Evolutionary conservation across 1,139 yeast genomes (phyloP).

Genomic region (Kurtzmaniella quercitrusa): DNA sequence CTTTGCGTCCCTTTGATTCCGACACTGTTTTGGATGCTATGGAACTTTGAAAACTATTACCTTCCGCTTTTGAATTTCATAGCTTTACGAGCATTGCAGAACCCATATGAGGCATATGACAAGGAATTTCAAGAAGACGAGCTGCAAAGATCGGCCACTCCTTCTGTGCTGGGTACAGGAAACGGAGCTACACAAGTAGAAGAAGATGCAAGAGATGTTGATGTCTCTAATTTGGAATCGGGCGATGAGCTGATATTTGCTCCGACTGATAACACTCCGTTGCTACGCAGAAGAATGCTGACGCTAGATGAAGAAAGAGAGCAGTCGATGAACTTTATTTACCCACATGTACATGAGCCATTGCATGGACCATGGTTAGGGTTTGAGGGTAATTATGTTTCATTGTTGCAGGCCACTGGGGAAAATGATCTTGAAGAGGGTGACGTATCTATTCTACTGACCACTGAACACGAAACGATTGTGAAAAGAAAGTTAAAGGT

Average conservation of each 20-base stretch:
- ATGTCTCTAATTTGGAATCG: neutral
- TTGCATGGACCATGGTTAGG: slow-evolving; percentile 58
- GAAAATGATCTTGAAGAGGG: slow-evolving; percentile 20
- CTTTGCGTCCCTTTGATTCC: slow-evolving; percentile 51
- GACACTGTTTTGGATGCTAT: slow-evolving; percentile 43
- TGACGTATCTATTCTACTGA: slow-evolving; percentile 17
- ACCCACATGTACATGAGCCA: slow-evolving; percentile 46
- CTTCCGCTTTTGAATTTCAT: slow-evolving; percentile 57
- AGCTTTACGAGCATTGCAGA: slow-evolving; percentile 59
- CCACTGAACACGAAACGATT: slow-evolving; percentile 23
- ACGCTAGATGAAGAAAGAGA: slow-evolving; percentile 59
- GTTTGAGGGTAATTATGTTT: slow-evolving; percentile 49
- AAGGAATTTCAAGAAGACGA: slow-evolving; percentile 30
- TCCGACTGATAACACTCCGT: neutral
- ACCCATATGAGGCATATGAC: slow-evolving; percentile 36
- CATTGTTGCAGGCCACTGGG: slow-evolving; percentile 28
- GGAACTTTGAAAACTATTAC: slow-evolving; percentile 59
- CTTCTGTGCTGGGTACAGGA: neutral
- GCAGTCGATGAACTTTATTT: slow-evolving; percentile 44
- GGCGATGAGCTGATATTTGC: neutral
- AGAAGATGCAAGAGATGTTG: neutral
- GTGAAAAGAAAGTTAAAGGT: slow-evolving; percentile 31
- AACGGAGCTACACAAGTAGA: slow-evolving; percentile 5
- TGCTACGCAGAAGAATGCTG: slow-evolving; percentile 27
- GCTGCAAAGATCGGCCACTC: neutral